Conservation (phyloP, 805 yeast genomes). For the Candida alai region DNA sequence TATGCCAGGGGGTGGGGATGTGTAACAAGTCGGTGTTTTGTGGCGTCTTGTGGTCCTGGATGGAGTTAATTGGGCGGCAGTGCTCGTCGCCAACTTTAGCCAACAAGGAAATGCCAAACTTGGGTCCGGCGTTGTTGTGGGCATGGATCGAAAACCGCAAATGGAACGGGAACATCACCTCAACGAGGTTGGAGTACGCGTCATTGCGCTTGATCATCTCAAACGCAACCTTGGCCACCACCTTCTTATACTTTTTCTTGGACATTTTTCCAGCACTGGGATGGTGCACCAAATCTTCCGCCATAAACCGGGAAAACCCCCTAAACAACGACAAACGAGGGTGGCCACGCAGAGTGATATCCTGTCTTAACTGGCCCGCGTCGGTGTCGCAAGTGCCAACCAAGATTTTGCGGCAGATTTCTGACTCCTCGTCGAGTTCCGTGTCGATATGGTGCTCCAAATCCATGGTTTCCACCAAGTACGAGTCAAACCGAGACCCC, state of each 20-base stretch:
- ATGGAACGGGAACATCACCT: slow-evolving; percentile 55
- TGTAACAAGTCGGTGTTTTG: slow-evolving; percentile 50
- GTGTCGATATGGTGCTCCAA: slow-evolving; percentile 34
- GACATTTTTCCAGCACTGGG: slow-evolving; percentile 36
- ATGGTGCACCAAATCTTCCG: slow-evolving; percentile 49
- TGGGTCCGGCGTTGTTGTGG: slow-evolving; percentile 56
- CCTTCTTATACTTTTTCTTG: slow-evolving; percentile 47
- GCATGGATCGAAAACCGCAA: slow-evolving; percentile 60
- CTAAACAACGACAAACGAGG: slow-evolving; percentile 51
- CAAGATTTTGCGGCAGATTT: slow-evolving; percentile 33
- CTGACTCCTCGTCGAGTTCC: slow-evolving; percentile 28
- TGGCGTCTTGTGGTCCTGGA: slow-evolving; percentile 39
- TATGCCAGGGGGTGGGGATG: slow-evolving; percentile 69
- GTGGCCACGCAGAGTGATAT: slow-evolving; percentile 38
- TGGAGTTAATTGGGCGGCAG: slow-evolving; percentile 45
- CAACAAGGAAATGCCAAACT: slow-evolving; percentile 52
- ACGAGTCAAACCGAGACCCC: slow-evolving; percentile 12
- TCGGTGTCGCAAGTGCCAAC: slow-evolving; percentile 38
- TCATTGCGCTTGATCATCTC: slow-evolving; percentile 64
- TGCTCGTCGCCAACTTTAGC: slow-evolving; percentile 36
- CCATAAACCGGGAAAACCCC: slow-evolving; percentile 59
- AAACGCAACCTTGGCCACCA: slow-evolving; percentile 51
- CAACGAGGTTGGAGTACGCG: slow-evolving; percentile 62
- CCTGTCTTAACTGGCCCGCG: slow-evolving; percentile 28
- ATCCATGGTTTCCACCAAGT: slow-evolving; percentile 16